Base-by-base conservation (phyloP, 164 flowering plant species). In the Pachysandra terminalis region DNA sequence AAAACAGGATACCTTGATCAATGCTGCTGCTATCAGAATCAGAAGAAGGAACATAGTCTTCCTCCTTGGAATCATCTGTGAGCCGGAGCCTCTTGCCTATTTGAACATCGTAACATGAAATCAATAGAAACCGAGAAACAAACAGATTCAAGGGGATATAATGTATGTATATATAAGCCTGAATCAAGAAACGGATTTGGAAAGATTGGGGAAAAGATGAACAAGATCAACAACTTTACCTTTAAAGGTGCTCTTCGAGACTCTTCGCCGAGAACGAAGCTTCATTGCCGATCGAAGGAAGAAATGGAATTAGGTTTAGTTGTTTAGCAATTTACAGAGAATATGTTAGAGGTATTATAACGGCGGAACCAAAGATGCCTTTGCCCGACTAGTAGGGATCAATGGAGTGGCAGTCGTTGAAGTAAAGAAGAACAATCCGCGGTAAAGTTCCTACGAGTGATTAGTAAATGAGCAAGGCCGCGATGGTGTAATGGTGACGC, bases 11-110 rank as follows among this genome's bases (percentile, higher is more conserved):
- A 82, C 81, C 74, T 70, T 60, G 64, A 37, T 69, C 68, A 28
- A 48, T 28, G 28, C 19, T 10, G 55, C 56, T 63, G 55, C 19
- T 19, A 68, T 78, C 80, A 32, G 78, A 73, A 68, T 77, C 80
- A 17, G 75, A 68, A 21, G 62, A 25, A 0, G 66, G 58, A 27
- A 26, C 67, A 49, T n/a, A 48, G 60, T 65, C 67, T 24, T 73
- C 82, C n/a, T 69, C 67, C 23, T 71, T 80, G 27, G 69, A 73
- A 57, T 25, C 25, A 49, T 66, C 74, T 25, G 0, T 27, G 16
- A 0, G 19, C 61, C 28, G 49, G 15, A 19, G 7, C 53, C 51
- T 53, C 19, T 66, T 23, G 9, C 66, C 72, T 73, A 52, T 41
- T 63, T 37, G 48, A n/a, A 48, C 14, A 58, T 14, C 40, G 9